These are phyloP conservation scores for Aegilops bicornis DNA, from an alignment of 176 grass and related monocot species.

Conservation along the genomic window DNA sequence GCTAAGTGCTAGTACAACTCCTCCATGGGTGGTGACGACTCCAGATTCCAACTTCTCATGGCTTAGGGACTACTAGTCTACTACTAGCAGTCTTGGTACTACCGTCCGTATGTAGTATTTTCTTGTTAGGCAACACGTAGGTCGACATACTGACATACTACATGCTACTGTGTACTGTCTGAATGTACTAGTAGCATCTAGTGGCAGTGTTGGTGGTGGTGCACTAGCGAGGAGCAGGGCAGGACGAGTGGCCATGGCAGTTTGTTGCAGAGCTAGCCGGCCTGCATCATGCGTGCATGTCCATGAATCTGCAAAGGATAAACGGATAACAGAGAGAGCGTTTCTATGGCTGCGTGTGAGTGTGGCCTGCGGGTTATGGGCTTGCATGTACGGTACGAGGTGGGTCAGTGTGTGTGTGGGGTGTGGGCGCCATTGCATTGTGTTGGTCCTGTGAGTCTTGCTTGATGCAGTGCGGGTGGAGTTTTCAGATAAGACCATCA, in stretches of 20 bases:
- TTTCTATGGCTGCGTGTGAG: too few species aligned
- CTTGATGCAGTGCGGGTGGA: too few species aligned
- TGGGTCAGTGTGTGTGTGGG: neutral
- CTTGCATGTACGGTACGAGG: neutral
- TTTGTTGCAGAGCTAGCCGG: neutral
- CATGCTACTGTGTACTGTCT: neutral
- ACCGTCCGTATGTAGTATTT: neutral
- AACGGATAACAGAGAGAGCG: neutral
- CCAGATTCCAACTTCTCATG: neutral
- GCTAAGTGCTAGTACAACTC: too few species aligned
- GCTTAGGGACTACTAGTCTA: too few species aligned
- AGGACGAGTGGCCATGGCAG: conserved; percentile 1
- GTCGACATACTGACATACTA: too few species aligned
- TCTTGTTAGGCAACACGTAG: neutral
- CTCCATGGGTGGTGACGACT: neutral
- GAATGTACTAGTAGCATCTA: neutral
- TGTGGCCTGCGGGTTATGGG: neutral
- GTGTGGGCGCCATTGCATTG: neutral
- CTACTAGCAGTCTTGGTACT: neutral
- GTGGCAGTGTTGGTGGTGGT: neutral
- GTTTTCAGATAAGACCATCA: too few species aligned
- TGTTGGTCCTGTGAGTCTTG: neutral
- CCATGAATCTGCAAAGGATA: conserved; percentile 3
- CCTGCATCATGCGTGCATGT: conserved; percentile 19
- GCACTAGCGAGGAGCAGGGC: neutral